Conservation (phyloP, 345 rosid species). For the Physaria fendleri region DNA sequence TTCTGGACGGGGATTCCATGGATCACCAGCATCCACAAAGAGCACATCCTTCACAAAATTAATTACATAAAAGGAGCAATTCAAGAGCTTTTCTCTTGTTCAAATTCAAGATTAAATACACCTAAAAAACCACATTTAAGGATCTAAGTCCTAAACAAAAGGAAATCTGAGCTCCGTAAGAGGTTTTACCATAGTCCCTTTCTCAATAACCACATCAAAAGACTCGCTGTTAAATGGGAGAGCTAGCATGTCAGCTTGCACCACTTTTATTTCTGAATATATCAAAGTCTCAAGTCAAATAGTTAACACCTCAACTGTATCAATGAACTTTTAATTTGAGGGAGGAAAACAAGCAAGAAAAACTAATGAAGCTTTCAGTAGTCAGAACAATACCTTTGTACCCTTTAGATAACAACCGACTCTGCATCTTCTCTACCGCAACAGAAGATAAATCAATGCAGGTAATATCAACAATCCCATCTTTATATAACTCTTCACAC, state of each 20-base stretch:
- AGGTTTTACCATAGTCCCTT: constrained; percentile 87
- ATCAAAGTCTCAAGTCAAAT: constrained; percentile 23
- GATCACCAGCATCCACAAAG: constrained; percentile 90
- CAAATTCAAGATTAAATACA: background rate
- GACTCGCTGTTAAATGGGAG: constrained; percentile 62
- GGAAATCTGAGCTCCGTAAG: background rate
- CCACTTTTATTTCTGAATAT: constrained; percentile 73
- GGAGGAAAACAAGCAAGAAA: constrained; percentile 1
- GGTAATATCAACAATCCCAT: constrained; percentile 64
- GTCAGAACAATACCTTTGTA: constrained; percentile 43
- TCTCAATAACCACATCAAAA: constrained; percentile 93
- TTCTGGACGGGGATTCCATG: constrained; percentile 79
- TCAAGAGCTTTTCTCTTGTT: background rate
- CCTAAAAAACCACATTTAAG: background rate
- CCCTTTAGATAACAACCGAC: constrained; percentile 52
- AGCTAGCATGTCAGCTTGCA: constrained; percentile 92
- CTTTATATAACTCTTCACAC: constrained; percentile 64
- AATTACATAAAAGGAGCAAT: background rate
- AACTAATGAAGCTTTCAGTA: constrained; percentile 4
- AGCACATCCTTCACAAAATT: constrained; percentile 60
- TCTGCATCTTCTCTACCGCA: constrained; percentile 75
- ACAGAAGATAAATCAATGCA: constrained; percentile 81
- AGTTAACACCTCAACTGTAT: background rate
- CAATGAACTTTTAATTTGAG: background rate
- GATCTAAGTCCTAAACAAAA: background rate